phyloP scores from a whole-genome alignment of 768 basidiomycete species.

The Trametes cubensis region DNA sequence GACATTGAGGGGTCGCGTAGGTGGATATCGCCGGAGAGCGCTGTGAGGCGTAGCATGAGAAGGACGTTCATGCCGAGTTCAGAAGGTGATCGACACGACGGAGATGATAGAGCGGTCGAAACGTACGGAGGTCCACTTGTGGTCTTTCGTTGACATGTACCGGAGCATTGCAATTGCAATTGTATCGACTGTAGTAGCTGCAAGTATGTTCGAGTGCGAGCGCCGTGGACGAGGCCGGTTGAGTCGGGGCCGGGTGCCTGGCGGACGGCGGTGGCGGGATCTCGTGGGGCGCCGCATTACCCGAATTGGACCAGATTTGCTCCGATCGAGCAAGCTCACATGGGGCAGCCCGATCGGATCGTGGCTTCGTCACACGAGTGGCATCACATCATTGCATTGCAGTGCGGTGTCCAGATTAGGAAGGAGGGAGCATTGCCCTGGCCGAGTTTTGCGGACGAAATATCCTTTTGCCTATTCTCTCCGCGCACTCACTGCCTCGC shows the following conservation, averaged over 20 bases:
- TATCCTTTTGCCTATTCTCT: too few relatives aligned
- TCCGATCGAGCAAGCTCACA: constrained; percentile 14
- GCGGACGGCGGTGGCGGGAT: background rate
- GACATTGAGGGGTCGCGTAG: background rate
- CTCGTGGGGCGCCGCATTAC: background rate
- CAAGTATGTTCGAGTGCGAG: too few relatives aligned
- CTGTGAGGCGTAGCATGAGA: background rate
- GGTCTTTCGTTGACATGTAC: too few relatives aligned
- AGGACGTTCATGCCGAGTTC: background rate
- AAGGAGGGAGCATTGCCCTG: too few relatives aligned
- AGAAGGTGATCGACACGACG: background rate
- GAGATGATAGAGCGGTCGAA: too few relatives aligned
- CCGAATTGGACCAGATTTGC: constrained; percentile 2
- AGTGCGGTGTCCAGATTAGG: background rate
- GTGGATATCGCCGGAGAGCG: background rate
- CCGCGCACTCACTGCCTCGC: too few relatives aligned
- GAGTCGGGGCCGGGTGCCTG: constrained; percentile 3
- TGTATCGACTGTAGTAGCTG: too few relatives aligned
- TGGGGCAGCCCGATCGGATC: constrained; percentile 12
- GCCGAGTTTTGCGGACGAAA: too few relatives aligned
- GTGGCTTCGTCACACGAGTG: background rate
- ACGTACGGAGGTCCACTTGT: too few relatives aligned
- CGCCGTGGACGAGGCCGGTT: background rate
- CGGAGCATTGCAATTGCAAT: too few relatives aligned
- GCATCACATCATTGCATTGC: background rate